Conservation (phyloP, 495 filamentous ascomycete genomes). For the Tetracladium setigerum region DNA sequence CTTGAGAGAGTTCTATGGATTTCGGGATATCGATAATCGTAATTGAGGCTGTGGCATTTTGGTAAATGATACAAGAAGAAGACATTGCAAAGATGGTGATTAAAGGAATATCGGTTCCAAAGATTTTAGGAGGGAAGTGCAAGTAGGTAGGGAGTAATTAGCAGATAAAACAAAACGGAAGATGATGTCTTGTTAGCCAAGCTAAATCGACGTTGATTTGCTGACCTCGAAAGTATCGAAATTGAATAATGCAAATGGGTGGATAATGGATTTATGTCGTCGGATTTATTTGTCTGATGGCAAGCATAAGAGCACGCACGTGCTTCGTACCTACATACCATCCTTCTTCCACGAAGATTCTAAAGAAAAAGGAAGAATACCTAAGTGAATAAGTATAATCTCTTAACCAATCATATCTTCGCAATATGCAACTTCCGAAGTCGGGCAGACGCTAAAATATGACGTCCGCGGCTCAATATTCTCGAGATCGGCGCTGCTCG, state of each 20-base stretch:
- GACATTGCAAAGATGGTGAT: constrained; percentile 5
- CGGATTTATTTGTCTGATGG: no score
- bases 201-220: no score
- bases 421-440: constrained; percentile 7
- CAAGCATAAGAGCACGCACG: no score
- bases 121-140: not conserved
- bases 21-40: constrained; percentile 19
- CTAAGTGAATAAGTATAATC: no score
- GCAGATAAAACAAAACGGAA: not conserved
- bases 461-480: constrained; percentile 18
- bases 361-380: no score
- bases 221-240: no score
- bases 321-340: no score
- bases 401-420: no score
- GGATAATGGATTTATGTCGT: no score
- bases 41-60: constrained; percentile 4
- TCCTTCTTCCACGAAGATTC: no score
- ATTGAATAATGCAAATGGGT: not conserved
- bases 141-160: not conserved
- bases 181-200: not conserved
- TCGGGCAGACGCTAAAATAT: constrained; percentile 12
- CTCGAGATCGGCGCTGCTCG: not conserved
- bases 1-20: constrained; percentile 22
- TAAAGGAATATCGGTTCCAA: not conserved
- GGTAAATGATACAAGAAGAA: constrained; percentile 15